phyloP scores from a whole-genome alignment of 2,329 filamentous ascomycete genomes.

The Fonsecaea nubica region DNA sequence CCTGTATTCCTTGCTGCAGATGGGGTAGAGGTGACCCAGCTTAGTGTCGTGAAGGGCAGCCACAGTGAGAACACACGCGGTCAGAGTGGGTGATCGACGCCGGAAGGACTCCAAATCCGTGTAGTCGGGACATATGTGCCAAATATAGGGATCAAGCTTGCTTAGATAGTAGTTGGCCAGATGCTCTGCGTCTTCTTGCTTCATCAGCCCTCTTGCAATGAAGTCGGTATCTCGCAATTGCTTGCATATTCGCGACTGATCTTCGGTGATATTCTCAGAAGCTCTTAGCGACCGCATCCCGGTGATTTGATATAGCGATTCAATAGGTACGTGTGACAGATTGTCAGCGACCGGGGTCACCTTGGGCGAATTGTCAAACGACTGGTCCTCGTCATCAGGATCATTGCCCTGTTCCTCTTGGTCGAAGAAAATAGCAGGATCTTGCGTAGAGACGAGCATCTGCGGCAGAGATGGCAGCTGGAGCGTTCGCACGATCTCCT shows the following conservation, averaged over 20 bases:
- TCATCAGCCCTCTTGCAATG: constrained; percentile 58
- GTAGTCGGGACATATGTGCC: constrained; percentile 56
- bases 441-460: constrained; percentile 45
- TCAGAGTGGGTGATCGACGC: constrained; percentile 57
- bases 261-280: constrained; percentile 42
- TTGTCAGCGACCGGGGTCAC: constrained; percentile 40
- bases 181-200: constrained; percentile 50
- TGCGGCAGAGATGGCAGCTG: constrained; percentile 48
- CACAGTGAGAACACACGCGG: constrained; percentile 56
- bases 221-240: constrained; percentile 55
- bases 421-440: constrained; percentile 42
- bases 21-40: constrained; percentile 42
- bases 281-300: constrained; percentile 43
- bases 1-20: constrained; percentile 60
- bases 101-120: constrained; percentile 55
- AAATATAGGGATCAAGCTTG: constrained; percentile 57
- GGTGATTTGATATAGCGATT: constrained; percentile 47
- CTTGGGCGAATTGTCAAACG: constrained; percentile 47
- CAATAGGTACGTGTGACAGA: constrained; percentile 47
- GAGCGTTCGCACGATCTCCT: constrained; percentile 48
- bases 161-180: constrained; percentile 52
- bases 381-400: constrained; percentile 52
- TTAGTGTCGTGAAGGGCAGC: constrained; percentile 56
- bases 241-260: constrained; percentile 43
- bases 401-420: constrained; percentile 53